phyloP scores from a whole-genome alignment of 768 basidiomycete species.

The Rhizopogon roseolus region DNA sequence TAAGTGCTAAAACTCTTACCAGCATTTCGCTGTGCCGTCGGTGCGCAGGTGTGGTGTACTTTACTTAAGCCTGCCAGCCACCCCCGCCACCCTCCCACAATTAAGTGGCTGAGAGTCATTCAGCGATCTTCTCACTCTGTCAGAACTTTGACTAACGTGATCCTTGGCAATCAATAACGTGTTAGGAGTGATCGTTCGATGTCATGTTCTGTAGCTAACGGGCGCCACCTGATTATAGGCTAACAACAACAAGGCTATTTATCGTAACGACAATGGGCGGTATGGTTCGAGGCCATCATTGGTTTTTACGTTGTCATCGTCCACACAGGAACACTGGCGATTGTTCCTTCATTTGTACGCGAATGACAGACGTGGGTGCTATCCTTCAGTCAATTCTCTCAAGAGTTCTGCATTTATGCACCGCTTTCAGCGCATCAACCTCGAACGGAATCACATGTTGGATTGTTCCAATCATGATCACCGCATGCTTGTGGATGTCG shows the following conservation, averaged over 20 bases:
- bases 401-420: not conserved
- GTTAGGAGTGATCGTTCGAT: not conserved
- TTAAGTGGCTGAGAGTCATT: not conserved
- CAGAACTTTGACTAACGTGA: no score
- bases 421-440: not conserved
- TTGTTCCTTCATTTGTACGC: not conserved
- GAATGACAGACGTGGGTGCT: slow-evolving; percentile 1
- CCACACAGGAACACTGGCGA: not conserved
- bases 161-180: not conserved
- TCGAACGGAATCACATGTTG: not conserved
- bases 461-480: not conserved
- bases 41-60: not conserved
- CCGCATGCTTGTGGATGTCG: not conserved
- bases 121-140: not conserved
- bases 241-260: no score
- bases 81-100: not conserved
- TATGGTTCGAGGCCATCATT: not conserved
- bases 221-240: no score
- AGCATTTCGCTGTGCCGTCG: not conserved
- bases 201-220: not conserved
- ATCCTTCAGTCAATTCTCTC: not conserved
- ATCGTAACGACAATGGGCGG: not conserved
- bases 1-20: no score
- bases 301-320: not conserved
- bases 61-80: not conserved